phyloP scores from a whole-genome alignment of 345 rosid genomes.

The Lepidium sativum region DNA sequence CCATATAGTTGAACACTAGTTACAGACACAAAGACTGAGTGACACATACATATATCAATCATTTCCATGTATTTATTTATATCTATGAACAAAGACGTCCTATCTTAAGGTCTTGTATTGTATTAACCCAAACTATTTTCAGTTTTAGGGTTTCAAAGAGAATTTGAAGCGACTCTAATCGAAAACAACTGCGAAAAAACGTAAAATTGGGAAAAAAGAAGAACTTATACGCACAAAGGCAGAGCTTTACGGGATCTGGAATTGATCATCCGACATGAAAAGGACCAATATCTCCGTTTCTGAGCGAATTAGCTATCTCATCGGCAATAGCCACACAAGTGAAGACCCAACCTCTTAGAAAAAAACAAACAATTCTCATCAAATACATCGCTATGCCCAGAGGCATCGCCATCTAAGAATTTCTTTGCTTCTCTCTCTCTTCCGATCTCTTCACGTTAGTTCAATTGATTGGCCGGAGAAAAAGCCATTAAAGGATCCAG shows the following conservation, averaged over 20 bases:
- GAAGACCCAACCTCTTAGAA: slow-evolving; percentile 64
- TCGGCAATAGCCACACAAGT: slow-evolving; percentile 82
- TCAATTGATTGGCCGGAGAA: slow-evolving; percentile 10
- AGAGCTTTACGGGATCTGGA: neutral
- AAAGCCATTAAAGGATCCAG: neutral
- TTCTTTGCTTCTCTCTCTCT: neutral
- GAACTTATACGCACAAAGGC: neutral
- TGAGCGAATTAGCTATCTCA: slow-evolving; percentile 62
- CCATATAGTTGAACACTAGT: neutral
- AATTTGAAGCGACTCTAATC: neutral
- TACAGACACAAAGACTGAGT: neutral
- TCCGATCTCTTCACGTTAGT: neutral
- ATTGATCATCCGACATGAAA: slow-evolving; percentile 59
- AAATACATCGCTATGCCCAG: slow-evolving; percentile 50
- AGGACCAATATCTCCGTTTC: slow-evolving; percentile 85
- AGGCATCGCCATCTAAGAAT: slow-evolving; percentile 49
- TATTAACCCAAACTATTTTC: slow-evolving; percentile 5
- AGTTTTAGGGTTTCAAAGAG: neutral
- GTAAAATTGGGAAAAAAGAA: neutral
- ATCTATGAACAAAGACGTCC: neutral
- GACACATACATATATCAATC: neutral
- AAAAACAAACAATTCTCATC: slow-evolving; percentile 59
- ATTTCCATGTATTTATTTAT: neutral
- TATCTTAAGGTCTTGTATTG: neutral
- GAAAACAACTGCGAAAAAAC: neutral